Conservation (phyloP, 176 grass and related monocot genomes). For the Calamus simplicifolius region DNA sequence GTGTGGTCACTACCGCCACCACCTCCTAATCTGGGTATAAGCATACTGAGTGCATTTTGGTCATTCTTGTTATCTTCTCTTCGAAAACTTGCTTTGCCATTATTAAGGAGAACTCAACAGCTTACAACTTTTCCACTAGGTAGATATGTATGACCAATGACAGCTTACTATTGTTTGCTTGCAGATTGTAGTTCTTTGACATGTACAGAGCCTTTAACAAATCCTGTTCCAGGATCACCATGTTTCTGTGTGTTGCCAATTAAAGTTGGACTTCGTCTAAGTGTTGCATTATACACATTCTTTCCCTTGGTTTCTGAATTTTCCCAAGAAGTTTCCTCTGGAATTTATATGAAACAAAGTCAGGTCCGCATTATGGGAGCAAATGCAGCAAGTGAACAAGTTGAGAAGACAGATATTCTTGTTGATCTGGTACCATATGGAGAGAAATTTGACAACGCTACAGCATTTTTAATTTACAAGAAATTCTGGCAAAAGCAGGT, state of each 20-base stretch:
- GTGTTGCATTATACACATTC: constrained; percentile 65
- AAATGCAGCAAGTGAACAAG: constrained; percentile 73
- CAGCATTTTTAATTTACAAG: constrained; percentile 63
- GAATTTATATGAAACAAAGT: constrained; percentile 55
- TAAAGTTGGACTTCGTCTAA: constrained; percentile 80
- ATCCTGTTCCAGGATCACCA: constrained; percentile 60
- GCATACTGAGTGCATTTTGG: neutral
- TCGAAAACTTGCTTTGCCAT: no score
- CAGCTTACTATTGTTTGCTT: neutral
- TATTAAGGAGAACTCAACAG: no score
- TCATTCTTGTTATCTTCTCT: neutral
- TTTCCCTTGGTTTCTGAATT: constrained; percentile 91
- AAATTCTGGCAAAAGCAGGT: constrained; percentile 77
- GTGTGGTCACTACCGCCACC: constrained; percentile 83
- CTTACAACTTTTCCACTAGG: no score
- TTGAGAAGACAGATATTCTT: constrained; percentile 78
- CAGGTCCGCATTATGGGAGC: constrained; percentile 96
- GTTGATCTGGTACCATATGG: constrained; percentile 73
- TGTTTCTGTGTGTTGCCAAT: constrained; percentile 95
- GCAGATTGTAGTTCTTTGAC: constrained; percentile 79
- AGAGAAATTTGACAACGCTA: constrained; percentile 58
- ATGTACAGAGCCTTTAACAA: constrained; percentile 71
- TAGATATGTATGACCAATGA: no score
- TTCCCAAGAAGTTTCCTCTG: constrained; percentile 67
- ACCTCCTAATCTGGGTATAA: constrained; percentile 76